These are phyloP conservation scores for Vachellia pachyceras DNA, from an alignment of 306 rosid genomes.

Conservation along the genomic window DNA sequence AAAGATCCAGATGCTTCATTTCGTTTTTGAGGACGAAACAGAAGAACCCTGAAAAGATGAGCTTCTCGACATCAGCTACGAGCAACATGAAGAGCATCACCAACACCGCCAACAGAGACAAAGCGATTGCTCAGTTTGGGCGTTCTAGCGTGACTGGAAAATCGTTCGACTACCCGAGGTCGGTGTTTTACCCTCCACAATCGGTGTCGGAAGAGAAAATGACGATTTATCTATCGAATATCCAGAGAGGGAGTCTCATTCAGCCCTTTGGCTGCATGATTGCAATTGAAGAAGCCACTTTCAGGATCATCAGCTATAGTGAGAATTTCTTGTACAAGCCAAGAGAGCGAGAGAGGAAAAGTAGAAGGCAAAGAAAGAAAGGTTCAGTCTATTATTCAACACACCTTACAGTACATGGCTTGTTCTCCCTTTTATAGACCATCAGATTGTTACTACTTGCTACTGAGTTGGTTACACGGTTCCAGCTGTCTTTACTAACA, in stretches of 20 bases:
- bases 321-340: too few relatives aligned
- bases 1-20: slow-evolving; percentile 1
- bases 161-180: slow-evolving; percentile 67
- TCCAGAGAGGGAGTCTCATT: slow-evolving; percentile 79
- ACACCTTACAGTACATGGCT: too few relatives aligned
- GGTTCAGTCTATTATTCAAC: too few relatives aligned
- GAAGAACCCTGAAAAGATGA: slow-evolving; percentile 37
- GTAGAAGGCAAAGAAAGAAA: too few relatives aligned
- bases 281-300: slow-evolving; percentile 63
- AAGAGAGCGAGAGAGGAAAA: too few relatives aligned
- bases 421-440: too few relatives aligned
- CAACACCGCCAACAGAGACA: slow-evolving; percentile 32
- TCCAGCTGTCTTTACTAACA: too few relatives aligned
- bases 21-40: slow-evolving; percentile 14
- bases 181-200: slow-evolving; percentile 49
- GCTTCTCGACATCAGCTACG: slow-evolving; percentile 59
- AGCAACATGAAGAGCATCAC: slow-evolving; percentile 53
- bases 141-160: slow-evolving; percentile 60
- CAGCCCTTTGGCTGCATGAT: slow-evolving; percentile 84
- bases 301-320: slow-evolving; percentile 64
- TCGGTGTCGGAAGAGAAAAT: slow-evolving; percentile 70
- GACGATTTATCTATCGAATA: slow-evolving; percentile 56
- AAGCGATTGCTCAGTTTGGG: slow-evolving; percentile 64
- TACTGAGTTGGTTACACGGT: too few relatives aligned
- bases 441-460: too few relatives aligned